Evolutionary conservation across 2,329 filamentous ascomycete genomes (phyloP).

Genomic region (Biscogniauxia marginata): DNA sequence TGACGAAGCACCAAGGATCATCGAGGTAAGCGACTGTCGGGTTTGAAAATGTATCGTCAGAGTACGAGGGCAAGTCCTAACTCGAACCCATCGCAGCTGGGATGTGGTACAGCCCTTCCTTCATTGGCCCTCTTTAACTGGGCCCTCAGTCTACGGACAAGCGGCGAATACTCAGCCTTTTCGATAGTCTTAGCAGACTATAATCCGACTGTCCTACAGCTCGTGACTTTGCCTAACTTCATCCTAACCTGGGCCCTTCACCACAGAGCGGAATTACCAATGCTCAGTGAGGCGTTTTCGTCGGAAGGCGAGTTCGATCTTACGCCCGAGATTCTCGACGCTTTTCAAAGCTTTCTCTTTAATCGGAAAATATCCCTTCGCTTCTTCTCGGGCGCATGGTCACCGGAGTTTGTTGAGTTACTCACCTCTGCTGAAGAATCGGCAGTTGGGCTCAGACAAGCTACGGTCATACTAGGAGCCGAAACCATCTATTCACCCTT

Average conservation of each 20-base stretch:
- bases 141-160: slow-evolving; percentile 37
- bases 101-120: slow-evolving; percentile 76
- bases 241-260: slow-evolving; percentile 66
- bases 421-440: slow-evolving; percentile 36
- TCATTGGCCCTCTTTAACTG: slow-evolving; percentile 69
- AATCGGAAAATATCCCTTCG: slow-evolving; percentile 53
- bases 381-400: slow-evolving; percentile 77
- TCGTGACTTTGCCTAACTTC: slow-evolving; percentile 78
- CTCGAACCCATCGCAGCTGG: slow-evolving; percentile 52
- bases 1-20: slow-evolving; percentile 42
- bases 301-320: slow-evolving; percentile 59
- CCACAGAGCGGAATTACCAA: slow-evolving; percentile 36
- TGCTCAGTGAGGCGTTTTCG: slow-evolving; percentile 46
- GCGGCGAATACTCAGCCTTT: slow-evolving; percentile 36
- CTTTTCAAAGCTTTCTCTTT: slow-evolving; percentile 57
- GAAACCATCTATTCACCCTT: slow-evolving; percentile 83
- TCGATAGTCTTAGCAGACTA: slow-evolving; percentile 74
- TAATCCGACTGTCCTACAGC: slow-evolving; percentile 72
- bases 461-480: slow-evolving; percentile 64
- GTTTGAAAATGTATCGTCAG: background rate
- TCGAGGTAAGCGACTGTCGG: slow-evolving; percentile 48
- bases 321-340: slow-evolving; percentile 52
- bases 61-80: slow-evolving; percentile 23
- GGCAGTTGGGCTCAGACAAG: slow-evolving; percentile 30
- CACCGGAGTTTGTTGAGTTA: slow-evolving; percentile 59